phyloP scores from a whole-genome alignment of 805 yeast genomes.

The Yarrowia osloensis region DNA sequence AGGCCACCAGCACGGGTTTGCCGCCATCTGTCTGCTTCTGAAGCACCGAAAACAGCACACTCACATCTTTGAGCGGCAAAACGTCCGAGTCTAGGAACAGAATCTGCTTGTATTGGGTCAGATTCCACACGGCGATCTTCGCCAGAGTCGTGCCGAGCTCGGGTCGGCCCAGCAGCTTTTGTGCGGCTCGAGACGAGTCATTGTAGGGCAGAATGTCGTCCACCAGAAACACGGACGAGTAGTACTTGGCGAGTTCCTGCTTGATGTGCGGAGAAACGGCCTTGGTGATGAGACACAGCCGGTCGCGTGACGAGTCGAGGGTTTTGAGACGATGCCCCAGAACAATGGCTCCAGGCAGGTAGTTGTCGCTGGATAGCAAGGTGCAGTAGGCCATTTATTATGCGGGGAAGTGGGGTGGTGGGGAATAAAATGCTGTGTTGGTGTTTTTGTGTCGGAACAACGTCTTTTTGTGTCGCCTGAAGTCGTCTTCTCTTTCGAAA shows the following conservation, averaged over 20 bases:
- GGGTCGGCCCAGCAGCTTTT: constrained; percentile 48
- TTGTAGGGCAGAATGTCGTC: constrained; percentile 37
- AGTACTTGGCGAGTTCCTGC: constrained; percentile 35
- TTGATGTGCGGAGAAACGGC: constrained; percentile 35
- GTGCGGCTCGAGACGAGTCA: not conserved
- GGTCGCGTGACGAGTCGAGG: constrained; percentile 36
- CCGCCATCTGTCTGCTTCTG: constrained; percentile 7
- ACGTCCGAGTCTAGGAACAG: constrained; percentile 60
- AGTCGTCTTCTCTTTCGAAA: not conserved
- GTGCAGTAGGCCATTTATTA: constrained; percentile 38
- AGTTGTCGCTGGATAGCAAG: constrained; percentile 49
- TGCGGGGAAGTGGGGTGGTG: not conserved
- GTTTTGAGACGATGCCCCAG: constrained; percentile 46
- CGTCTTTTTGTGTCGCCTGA: not conserved
- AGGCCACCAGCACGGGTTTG: constrained; percentile 45
- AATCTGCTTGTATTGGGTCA: constrained; percentile 45
- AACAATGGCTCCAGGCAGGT: constrained; percentile 53
- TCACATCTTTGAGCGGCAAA: constrained; percentile 47
- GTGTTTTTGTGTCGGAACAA: not conserved
- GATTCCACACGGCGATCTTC: constrained; percentile 59
- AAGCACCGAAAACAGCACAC: constrained; percentile 38
- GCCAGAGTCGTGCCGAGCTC: constrained; percentile 53
- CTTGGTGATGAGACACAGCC: constrained; percentile 40
- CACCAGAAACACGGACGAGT: constrained; percentile 40
- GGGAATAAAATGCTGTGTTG: not conserved